A percentile compares a stretch with the other conserved stretches of the same genome.
phyloP scores from a whole-genome alignment of 1,284 basidiomycete species.

The Phellopilus nigrolimitatus region DNA sequence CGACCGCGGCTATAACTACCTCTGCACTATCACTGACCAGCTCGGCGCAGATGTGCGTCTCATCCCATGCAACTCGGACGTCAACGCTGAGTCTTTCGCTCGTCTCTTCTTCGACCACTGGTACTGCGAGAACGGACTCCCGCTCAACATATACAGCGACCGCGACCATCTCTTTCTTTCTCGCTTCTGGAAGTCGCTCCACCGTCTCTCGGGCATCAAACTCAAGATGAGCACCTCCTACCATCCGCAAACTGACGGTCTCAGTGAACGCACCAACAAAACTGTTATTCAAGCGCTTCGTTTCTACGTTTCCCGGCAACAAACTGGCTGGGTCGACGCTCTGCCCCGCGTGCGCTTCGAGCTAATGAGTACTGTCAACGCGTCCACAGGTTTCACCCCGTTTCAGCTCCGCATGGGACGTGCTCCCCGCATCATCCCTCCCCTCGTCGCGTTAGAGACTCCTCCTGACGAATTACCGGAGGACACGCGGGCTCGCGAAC shows the following conservation, averaged over 20 bases:
- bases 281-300: conserved; percentile 32
- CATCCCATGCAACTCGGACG: conserved; percentile 24
- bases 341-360: conserved; percentile 35
- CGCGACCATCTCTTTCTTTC: conserved; percentile 25
- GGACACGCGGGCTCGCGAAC: background rate
- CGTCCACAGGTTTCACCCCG: conserved; percentile 30
- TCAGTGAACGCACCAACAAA: conserved; percentile 32
- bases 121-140: conserved; percentile 25
- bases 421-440: conserved; percentile 27
- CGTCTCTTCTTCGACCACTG: conserved; percentile 22
- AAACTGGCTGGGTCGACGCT: conserved; percentile 32
- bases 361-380: conserved; percentile 34
- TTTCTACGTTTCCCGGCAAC: conserved; percentile 32
- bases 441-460: background rate
- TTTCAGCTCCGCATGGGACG: conserved; percentile 30
- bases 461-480: background rate
- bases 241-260: conserved; percentile 26
- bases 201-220: conserved; percentile 22
- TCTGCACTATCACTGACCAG: conserved; percentile 18
- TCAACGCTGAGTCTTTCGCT: conserved; percentile 28
- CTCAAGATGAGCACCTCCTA: conserved; percentile 25
- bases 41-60: conserved; percentile 24
- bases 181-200: conserved; percentile 25
- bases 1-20: conserved; percentile 19
- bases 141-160: conserved; percentile 24